These are phyloP conservation scores for Phlebiopsis gigantea DNA, from an alignment of 768 basidiomycete genomes.

Conservation along the genomic window DNA sequence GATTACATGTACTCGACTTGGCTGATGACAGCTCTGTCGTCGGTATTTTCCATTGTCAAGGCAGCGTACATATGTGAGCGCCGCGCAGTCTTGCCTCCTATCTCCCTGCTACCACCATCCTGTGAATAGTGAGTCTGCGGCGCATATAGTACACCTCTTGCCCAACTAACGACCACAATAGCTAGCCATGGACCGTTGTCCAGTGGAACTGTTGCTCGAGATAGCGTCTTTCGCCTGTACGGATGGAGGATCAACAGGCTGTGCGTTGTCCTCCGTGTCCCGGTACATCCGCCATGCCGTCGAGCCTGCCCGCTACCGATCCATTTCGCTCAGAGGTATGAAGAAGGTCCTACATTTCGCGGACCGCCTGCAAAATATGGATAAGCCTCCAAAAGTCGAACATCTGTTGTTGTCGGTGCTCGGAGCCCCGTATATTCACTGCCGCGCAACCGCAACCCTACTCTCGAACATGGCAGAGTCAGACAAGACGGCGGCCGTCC, in stretches of 20 bases:
- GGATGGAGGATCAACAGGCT: neutral
- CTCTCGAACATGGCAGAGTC: neutral
- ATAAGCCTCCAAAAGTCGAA: neutral
- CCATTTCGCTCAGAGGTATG: neutral
- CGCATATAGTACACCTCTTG: neutral
- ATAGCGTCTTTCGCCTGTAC: neutral
- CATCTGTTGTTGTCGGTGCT: neutral
- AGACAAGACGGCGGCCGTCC: neutral
- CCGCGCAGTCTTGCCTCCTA: too few species aligned
- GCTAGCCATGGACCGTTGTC: neutral
- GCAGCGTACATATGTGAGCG: neutral
- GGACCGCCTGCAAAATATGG: neutral
- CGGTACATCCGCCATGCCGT: neutral
- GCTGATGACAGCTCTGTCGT: neutral
- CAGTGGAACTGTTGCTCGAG: neutral
- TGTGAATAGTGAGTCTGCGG: neutral
- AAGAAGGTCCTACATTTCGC: neutral
- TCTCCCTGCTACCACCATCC: neutral
- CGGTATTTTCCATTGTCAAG: neutral
- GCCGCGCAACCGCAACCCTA: neutral
- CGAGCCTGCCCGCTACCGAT: neutral
- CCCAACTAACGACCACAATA: neutral
- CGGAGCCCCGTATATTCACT: neutral
- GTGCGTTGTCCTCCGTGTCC: neutral
- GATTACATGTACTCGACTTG: too few species aligned